A percentile compares a stretch with the other conserved stretches of the same genome.
Conservation (phyloP, 1,284 basidiomycete species). For the Ganoderma multipileum region DNA sequence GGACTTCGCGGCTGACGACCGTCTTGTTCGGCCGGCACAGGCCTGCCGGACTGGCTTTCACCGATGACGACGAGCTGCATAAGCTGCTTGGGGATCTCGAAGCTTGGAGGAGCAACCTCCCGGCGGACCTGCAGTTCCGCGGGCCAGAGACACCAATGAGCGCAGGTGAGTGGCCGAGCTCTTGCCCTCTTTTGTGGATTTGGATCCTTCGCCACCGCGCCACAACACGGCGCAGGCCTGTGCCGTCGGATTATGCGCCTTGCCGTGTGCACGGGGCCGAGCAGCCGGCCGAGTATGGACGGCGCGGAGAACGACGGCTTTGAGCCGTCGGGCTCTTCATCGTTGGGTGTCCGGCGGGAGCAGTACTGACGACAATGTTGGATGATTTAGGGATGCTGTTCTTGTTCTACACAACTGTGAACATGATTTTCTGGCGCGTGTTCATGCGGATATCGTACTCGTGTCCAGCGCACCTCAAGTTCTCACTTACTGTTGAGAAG, state of each 20-base stretch:
- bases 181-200: not conserved
- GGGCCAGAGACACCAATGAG: constrained; percentile 68
- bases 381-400: constrained; percentile 75
- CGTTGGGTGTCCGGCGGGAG: not conserved
- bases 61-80: constrained; percentile 80
- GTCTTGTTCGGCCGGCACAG: constrained; percentile 46
- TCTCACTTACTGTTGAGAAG: constrained; percentile 79
- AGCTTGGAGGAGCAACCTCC: constrained; percentile 78
- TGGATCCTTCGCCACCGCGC: constrained; percentile 3
- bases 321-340: not conserved
- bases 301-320: no score
- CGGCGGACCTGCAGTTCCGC: constrained; percentile 75
- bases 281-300: constrained; percentile 6
- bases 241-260: constrained; percentile 13
- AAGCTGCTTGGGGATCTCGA: constrained; percentile 78
- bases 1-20: constrained; percentile 20
- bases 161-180: constrained; percentile 59
- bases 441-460: constrained; percentile 95
- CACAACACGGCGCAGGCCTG: not conserved
- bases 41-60: constrained; percentile 84
- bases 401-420: constrained; percentile 85
- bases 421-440: constrained; percentile 92
- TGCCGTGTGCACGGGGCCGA: constrained; percentile 15
- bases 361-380: not conserved
- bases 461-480: constrained; percentile 85